Conservation (phyloP, 345 rosid species). For the Citrus sp. region DNA sequence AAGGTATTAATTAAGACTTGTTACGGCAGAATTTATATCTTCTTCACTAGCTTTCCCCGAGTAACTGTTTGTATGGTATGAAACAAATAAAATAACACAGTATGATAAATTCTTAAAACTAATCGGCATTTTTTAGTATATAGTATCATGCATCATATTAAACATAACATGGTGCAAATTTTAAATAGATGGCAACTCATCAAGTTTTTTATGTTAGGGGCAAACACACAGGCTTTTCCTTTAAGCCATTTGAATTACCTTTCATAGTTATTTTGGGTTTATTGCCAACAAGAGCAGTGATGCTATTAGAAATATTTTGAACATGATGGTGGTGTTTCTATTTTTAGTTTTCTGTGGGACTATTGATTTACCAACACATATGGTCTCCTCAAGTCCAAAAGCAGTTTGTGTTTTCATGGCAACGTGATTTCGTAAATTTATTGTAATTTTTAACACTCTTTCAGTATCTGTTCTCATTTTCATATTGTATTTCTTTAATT, state of each 20-base stretch:
- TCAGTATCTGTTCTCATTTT: not conserved
- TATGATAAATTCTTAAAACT: too few species aligned
- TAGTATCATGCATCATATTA: too few species aligned
- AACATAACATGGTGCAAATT: not conserved
- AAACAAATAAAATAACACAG: too few species aligned
- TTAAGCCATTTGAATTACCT: not conserved
- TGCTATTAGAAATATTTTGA: not conserved
- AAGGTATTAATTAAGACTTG: too few species aligned
- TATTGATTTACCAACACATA: not conserved
- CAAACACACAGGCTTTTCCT: not conserved
- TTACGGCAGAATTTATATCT: not conserved
- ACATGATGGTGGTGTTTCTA: not conserved
- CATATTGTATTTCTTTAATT: slow-evolving; percentile 4
- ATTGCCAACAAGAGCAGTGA: not conserved
- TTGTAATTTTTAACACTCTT: not conserved
- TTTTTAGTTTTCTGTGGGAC: not conserved
- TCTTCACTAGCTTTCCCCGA: not conserved
- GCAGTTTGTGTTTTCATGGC: not conserved
- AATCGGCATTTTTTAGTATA: too few species aligned
- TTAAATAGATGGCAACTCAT: not conserved
- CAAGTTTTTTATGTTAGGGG: not conserved
- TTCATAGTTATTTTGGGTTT: not conserved
- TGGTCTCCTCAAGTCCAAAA: not conserved
- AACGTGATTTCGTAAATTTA: not conserved
- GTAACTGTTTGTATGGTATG: too few species aligned